Evolutionary conservation across 805 yeast species (phyloP), one percentile per base, ranked within the genome.

Genomic region (Middelhovenomyces tepae): DNA sequence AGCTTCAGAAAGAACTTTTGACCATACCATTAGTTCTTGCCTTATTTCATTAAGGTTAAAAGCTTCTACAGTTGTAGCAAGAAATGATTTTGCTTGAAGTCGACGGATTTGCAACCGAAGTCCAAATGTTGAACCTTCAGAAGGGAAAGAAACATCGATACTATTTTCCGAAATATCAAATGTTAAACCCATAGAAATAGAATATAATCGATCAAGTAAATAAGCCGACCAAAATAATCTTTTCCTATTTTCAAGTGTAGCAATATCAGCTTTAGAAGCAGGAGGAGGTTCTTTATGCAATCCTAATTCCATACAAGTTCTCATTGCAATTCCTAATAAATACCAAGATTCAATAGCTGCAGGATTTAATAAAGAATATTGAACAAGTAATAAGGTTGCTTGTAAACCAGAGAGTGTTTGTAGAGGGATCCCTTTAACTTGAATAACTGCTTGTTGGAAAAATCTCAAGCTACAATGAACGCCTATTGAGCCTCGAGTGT

Each of bases 221-320:
- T 35, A 35, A 9, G 39, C 34, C 16, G 28, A 31, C 39, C 39
- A 35, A 21, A 35, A 35, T 13, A 35, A 25, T n/a, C 39, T 24
- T 11, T 27, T n/a, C 16, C 34, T 25, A 5, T 27, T 13, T 19
- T 26, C 39, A 17, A 28, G n/a, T 9, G 25, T 23, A 16, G 29
- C n/a, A 7, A 13, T 20, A 14, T 24, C 24, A 6, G n/a, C 8
- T 19, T 25, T 23, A n/a, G 36, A 11, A 17, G 10, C 23, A 13
- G 24, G 16, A 2, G 32, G 27, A 3, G 39, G 30, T 17, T 35
- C 39, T 26, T 35, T 35, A 20, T 35, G 39, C 7, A 35, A 35
- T 8, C 39, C 39, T 4, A 35, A 25, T 25, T 35, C 39, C 34
- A 31, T 35, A 10, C 28, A 26, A 7, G 39, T 35, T 16, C 39